phyloP scores from a whole-genome alignment of 441 rosid species.

The Adansonia madagascariensis region DNA sequence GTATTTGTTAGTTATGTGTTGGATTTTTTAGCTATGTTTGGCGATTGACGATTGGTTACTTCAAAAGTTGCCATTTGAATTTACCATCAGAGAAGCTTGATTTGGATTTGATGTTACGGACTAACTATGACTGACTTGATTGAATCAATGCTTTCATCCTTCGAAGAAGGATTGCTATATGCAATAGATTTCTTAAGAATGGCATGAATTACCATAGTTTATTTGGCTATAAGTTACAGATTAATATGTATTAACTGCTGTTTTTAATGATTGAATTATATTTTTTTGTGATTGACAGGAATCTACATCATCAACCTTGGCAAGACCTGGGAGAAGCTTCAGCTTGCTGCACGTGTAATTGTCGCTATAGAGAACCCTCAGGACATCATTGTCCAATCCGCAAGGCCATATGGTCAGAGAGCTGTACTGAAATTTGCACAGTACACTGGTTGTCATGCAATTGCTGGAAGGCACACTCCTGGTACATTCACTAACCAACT shows the following conservation, averaged over 20 bases:
- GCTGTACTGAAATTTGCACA: conserved; percentile 91
- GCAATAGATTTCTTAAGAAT: background rate
- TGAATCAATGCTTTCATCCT: background rate
- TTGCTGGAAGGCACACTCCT: conserved; percentile 97
- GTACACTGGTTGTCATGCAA: conserved; percentile 87
- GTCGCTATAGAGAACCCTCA: conserved; percentile 87
- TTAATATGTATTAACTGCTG: background rate
- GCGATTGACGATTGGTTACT: background rate
- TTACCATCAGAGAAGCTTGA: background rate
- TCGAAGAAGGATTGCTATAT: background rate
- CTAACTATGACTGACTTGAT: background rate
- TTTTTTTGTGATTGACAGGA: conserved; percentile 38
- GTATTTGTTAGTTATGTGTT: background rate
- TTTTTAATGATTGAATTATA: background rate
- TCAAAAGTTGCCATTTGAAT: background rate
- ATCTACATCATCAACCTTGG: conserved; percentile 90
- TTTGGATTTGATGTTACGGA: background rate
- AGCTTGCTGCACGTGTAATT: conserved; percentile 85
- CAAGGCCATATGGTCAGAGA: conserved; percentile 92
- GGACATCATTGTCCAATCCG: conserved; percentile 88
- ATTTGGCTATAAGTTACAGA: background rate
- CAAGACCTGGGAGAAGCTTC: conserved; percentile 91
- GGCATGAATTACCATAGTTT: background rate
- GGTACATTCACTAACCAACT: conserved; percentile 95
- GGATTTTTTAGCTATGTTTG: background rate